Base-by-base conservation (phyloP, 768 basidiomycete species). In the Tubosaeta sp. region DNA sequence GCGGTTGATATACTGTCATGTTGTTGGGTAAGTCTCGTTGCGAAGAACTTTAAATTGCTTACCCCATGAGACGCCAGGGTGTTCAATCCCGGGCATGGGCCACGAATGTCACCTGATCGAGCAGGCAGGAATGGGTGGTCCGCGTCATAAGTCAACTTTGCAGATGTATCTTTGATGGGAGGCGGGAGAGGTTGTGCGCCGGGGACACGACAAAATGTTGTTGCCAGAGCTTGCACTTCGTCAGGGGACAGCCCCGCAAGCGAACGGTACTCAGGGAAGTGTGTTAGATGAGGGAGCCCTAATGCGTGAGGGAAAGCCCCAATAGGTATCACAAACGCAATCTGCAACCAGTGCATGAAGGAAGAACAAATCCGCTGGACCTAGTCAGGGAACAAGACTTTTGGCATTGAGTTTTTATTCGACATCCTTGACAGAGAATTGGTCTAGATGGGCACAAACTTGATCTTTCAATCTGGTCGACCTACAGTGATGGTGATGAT, bases 31-130 rank as follows among this genome's bases (percentile, higher is more conserved):
- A 46, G 38, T 24, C 1, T 7, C 6, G 6, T 41, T 35, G 12
- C 22, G 11, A 29, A 49, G 2, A 34, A 25, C 3, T 35, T 11
- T 4, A 31, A 18, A 22, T 46, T 4, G 40, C 63, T 53, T n/a
- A 65, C 62, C 14, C 62, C 63, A 9, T 63, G 62, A 60, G 60
- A 57, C 9, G 63, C 60, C 1, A 63, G 39, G 6, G 63, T 65
- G 29, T 63, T 63, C 47, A 63, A 31, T 49, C 63, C 62, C 0
- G 62, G 60, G 30, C 55, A 63, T 6, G 62, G 63, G 3, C 63
- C 62, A 43, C 62, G 62, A 22, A 65, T 56, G 21, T 65, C 63
- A 19, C 59, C 54, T 6, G 62, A 57, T 29, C 0, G 41, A 22
- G 45, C 49, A 3, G 51, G 49, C 2, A 22, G 1, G 25, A 44